These are phyloP conservation scores for Penicillium antarcticum DNA, from an alignment of 495 filamentous ascomycete genomes.

Conservation along the genomic window DNA sequence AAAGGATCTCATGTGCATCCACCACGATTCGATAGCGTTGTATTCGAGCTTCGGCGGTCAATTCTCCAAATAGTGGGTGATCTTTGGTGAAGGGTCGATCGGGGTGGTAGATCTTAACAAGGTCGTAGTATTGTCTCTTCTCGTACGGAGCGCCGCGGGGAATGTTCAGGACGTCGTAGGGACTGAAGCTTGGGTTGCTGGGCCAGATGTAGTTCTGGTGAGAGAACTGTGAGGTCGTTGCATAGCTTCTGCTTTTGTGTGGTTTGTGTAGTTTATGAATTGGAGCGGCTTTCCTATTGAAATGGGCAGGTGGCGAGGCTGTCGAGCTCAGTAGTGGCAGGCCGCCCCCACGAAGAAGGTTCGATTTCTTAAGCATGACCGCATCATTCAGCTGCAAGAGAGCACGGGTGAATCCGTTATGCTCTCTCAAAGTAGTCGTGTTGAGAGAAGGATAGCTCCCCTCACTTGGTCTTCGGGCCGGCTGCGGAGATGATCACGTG, in stretches of 20 bases:
- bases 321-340: constrained; percentile 27
- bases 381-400: constrained; percentile 28
- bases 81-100: constrained; percentile 57
- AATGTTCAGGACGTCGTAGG: constrained; percentile 83
- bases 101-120: constrained; percentile 95
- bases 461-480: background rate
- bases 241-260: constrained; percentile 23
- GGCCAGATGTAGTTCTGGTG: constrained; percentile 37
- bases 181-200: constrained; percentile 51
- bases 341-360: constrained; percentile 20
- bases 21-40: constrained; percentile 88
- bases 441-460: background rate
- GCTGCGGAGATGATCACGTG: constrained; percentile 21
- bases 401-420: constrained; percentile 13
- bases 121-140: constrained; percentile 78
- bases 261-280: background rate
- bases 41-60: constrained; percentile 56
- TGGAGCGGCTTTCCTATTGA: background rate
- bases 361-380: constrained; percentile 39
- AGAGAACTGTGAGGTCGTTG: constrained; percentile 24
- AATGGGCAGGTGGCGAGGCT: constrained; percentile 13
- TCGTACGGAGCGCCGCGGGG: constrained; percentile 64
- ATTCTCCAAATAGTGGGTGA: constrained; percentile 45
- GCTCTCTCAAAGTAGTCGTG: constrained; percentile 9
- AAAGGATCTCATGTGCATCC: constrained; percentile 85